Percentiles rank a stretch among this genome's conserved stretches.
Conservation (phyloP, 768 basidiomycete genomes). For the Leccinum boreale region DNA sequence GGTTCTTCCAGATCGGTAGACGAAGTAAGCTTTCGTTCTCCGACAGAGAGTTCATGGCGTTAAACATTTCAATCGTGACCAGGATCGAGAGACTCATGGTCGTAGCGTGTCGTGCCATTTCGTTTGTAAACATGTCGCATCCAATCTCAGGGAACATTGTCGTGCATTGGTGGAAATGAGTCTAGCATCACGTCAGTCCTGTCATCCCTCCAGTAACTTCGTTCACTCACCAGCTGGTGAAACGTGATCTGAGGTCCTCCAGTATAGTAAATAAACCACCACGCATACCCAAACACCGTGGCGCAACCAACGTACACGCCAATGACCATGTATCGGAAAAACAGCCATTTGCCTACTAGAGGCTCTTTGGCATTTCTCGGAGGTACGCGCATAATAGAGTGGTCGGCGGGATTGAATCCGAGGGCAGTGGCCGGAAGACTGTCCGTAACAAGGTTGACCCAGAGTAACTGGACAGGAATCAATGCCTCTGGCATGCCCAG, state of each 20-base stretch:
- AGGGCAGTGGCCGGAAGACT: slow-evolving; percentile 95
- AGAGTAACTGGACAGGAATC: slow-evolving; percentile 95
- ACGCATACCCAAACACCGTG: slow-evolving; percentile 96
- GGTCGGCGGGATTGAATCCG: slow-evolving; percentile 96
- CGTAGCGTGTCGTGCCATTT: slow-evolving; percentile 81
- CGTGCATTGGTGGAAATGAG: slow-evolving; percentile 93
- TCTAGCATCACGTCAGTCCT: slow-evolving; percentile 44
- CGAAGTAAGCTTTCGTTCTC: slow-evolving; percentile 92
- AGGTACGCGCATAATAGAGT: slow-evolving; percentile 94
- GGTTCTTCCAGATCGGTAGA: slow-evolving; percentile 93
- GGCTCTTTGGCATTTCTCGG: slow-evolving; percentile 90
- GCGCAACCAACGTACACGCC: slow-evolving; percentile 93
- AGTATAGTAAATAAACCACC: slow-evolving; percentile 96
- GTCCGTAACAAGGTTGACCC: slow-evolving; percentile 98
- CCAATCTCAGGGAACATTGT: slow-evolving; percentile 83
- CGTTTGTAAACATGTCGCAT: slow-evolving; percentile 93
- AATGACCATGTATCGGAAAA: slow-evolving; percentile 93
- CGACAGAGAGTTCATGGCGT: slow-evolving; percentile 96
- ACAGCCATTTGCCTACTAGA: slow-evolving; percentile 88
- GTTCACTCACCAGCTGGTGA: slow-evolving; percentile 76
- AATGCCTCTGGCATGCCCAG: slow-evolving; percentile 99
- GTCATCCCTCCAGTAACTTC: background rate
- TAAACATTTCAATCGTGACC: slow-evolving; percentile 96
- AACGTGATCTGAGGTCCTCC: slow-evolving; percentile 92
- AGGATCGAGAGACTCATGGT: slow-evolving; percentile 97